phyloP scores from a whole-genome alignment of 2,329 filamentous ascomycete genomes.

The Penicillium sp. region DNA sequence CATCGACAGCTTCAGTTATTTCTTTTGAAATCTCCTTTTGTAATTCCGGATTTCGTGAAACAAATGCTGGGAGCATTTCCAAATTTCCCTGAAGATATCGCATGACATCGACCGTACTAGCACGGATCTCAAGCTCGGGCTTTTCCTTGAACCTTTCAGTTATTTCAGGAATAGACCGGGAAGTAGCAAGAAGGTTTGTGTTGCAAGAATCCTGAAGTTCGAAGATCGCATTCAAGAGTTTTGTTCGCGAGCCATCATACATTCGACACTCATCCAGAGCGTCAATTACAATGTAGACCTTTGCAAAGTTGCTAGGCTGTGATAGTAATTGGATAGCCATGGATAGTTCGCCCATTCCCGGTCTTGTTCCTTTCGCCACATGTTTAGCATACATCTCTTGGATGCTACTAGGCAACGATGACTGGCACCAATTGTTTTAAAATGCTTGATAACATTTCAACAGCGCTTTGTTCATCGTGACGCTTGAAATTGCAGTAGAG shows the following conservation, averaged over 20 bases:
- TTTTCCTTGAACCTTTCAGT: neutral
- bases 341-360: constrained; percentile 12
- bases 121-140: neutral
- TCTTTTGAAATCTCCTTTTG: constrained; percentile 15
- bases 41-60: constrained; percentile 10
- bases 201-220: neutral
- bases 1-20: neutral
- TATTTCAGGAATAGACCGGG: neutral
- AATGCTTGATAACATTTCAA: constrained; percentile 32
- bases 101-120: neutral
- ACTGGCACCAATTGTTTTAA: constrained; percentile 15
- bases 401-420: neutral
- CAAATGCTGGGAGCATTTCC: neutral
- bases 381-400: constrained; percentile 15
- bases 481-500: constrained; percentile 47
- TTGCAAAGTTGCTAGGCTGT: neutral
- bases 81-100: neutral
- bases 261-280: constrained; percentile 21
- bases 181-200: neutral
- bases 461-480: constrained; percentile 37
- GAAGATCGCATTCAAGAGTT: neutral
- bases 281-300: constrained; percentile 22
- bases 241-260: neutral
- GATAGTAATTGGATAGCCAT: neutral
- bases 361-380: constrained; percentile 5